A percentile compares a stretch with the other conserved stretches of the same genome.
These are phyloP conservation scores for Davidsoniella eucalypti DNA, from an alignment of 2,329 filamentous ascomycete species.

Conservation along the genomic window DNA sequence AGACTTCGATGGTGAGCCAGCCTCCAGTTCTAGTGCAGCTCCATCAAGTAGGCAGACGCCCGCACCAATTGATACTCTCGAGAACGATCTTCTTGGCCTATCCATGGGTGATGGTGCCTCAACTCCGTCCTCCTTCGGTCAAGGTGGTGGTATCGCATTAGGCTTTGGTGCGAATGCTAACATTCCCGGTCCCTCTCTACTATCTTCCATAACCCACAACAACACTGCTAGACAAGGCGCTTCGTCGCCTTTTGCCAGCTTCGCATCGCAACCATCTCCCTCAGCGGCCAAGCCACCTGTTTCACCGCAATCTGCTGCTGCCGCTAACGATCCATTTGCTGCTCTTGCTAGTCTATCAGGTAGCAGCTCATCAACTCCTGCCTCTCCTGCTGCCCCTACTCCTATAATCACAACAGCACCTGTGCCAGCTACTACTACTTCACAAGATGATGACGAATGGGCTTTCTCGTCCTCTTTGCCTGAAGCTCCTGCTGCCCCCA, in stretches of 20 bases:
- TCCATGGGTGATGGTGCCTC: slow-evolving; percentile 47
- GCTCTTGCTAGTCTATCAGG: slow-evolving; percentile 22
- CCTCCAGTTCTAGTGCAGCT: slow-evolving; percentile 27
- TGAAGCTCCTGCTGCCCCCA: slow-evolving; percentile 34
- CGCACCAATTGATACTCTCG: slow-evolving; percentile 41
- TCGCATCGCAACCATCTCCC: slow-evolving; percentile 28
- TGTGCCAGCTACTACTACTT: slow-evolving; percentile 19
- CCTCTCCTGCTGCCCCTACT: slow-evolving; percentile 17
- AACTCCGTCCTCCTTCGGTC: slow-evolving; percentile 41
- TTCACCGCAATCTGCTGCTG: slow-evolving; percentile 17
- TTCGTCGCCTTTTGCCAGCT: slow-evolving; percentile 25
- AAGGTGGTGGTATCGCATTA: slow-evolving; percentile 68
- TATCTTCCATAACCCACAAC: slow-evolving; percentile 46
- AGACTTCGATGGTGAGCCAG: slow-evolving; percentile 59
- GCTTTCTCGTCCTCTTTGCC: slow-evolving; percentile 80
- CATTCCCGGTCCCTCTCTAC: slow-evolving; percentile 45
- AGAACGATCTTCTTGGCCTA: slow-evolving; percentile 80
- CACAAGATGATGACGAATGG: slow-evolving; percentile 73
- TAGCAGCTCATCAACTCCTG: slow-evolving; percentile 15
- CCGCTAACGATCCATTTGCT: slow-evolving; percentile 33
- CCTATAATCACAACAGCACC: slow-evolving; percentile 17
- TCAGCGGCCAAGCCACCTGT: no score
- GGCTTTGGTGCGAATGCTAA: slow-evolving; percentile 57
- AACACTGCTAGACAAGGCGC: slow-evolving; percentile 32
- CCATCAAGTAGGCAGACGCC: slow-evolving; percentile 27